Evolutionary conservation across 345 rosid genomes (phyloP), one percentile per base, ranked within the genome.

Genomic region (Eucalyptus polyanthemos): DNA sequence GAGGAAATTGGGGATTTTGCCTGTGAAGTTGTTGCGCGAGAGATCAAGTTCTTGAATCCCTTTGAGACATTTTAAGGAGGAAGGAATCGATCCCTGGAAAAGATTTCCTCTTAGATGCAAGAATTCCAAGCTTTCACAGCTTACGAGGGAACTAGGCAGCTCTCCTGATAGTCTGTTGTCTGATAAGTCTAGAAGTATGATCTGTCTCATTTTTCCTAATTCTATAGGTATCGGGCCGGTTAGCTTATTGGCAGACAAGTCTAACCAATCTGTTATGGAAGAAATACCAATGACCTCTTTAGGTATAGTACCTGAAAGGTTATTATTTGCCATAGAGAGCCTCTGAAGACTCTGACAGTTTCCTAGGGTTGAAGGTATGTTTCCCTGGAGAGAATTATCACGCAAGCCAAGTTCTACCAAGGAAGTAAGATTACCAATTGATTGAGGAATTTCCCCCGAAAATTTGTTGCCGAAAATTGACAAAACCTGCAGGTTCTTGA

Each of bases 341-440:
- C 44, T 69, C 69, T 88, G 90, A 90, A 94, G 89, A 69, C 85
- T 65, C 72, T 37, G 88, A 81, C 93, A 93, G 86, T 54, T 69
- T 19, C 90, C 92, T 2, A 94, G 50, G 91, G 89, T 88, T 65
- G 89, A 88, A 44, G 96, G 96, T 58, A 93, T 92, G 45, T 88
- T 91, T 45, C 95, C 96, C 2, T 89, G 29, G 60, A 93, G 40
- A 65, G 80, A 90, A 76, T 94, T 94, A 25, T 53, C 80, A 14
- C 44, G 11, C 45, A 92, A 87, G 37, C 45, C 40, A 24, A 92
- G 90, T 54, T 88, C 90, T 8, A 91, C 89, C 88, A 93, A 44
- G 37, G 50, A 91, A 89, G 93, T 88, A 72, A 93, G 88, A 88
- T 91, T 94, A 85, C 92, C 94, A 62, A 94, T 88, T 8, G 93